Evolutionary conservation across 768 basidiomycete species (phyloP).

Genomic region (Boletus fagicola): DNA sequence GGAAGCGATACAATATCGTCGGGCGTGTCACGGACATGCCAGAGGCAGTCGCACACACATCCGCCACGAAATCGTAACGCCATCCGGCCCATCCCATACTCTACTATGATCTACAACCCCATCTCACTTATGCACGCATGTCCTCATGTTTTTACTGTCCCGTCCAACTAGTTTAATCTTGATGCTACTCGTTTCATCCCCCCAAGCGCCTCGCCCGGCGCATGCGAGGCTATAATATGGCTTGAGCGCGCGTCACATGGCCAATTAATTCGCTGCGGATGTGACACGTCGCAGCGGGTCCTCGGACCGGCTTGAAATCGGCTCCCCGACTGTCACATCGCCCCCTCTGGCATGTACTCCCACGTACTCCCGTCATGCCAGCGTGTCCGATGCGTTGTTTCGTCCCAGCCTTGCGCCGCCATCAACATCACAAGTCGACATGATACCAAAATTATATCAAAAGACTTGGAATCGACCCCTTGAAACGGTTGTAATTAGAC

Average conservation of each 20-base stretch:
- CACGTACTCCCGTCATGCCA: neutral
- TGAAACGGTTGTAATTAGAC: neutral
- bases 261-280: neutral
- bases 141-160: neutral
- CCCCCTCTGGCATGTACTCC: neutral
- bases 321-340: neutral
- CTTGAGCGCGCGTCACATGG: neutral
- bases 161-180: neutral
- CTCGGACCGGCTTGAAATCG: neutral
- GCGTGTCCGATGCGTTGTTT: neutral
- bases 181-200: neutral
- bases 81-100: neutral
- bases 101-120: neutral
- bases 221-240: too few species aligned
- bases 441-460: neutral
- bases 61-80: neutral
- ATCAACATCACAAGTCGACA: neutral
- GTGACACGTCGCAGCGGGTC: neutral
- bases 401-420: neutral
- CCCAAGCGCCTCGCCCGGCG: neutral
- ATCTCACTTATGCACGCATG: neutral
- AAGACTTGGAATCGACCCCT: neutral
- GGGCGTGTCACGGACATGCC: constrained; percentile 67
- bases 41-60: constrained; percentile 27
- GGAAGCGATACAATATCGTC: constrained; percentile 87